A percentile compares a stretch with the other conserved stretches of the same genome.
Evolutionary conservation across 441 rosid species (phyloP).

Genomic region (Brassica hybrid): DNA sequence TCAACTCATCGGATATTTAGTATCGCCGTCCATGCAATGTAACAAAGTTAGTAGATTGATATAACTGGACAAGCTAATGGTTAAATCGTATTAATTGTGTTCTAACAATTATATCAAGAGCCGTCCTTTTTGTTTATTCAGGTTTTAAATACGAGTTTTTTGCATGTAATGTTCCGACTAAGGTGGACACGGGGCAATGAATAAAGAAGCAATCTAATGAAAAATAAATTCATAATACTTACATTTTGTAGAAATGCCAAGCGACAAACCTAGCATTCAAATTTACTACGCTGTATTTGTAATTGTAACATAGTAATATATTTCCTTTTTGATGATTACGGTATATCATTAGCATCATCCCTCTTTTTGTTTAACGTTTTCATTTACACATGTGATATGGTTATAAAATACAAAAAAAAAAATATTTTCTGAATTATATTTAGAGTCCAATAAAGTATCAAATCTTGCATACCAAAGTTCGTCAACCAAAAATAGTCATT

Average conservation of each 20-base stretch:
- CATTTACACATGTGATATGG: not conserved
- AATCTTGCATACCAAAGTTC: not conserved
- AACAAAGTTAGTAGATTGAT: not conserved
- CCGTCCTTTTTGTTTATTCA: too few relatives aligned
- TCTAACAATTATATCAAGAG: too few relatives aligned
- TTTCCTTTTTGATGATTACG: not conserved
- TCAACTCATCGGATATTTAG: too few relatives aligned
- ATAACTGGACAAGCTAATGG: too few relatives aligned
- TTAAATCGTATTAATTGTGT: too few relatives aligned
- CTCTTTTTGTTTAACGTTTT: not conserved
- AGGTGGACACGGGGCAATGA: too few relatives aligned
- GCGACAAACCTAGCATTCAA: not conserved
- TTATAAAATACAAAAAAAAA: not conserved
- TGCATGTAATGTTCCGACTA: too few relatives aligned
- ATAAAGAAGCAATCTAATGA: not conserved
- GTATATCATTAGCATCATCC: not conserved
- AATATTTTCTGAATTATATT: not conserved
- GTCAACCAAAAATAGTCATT: not conserved
- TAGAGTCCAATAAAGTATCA: not conserved
- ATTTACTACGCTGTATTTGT: not conserved
- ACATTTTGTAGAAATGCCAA: not conserved
- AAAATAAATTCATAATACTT: not conserved
- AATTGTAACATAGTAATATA: too few relatives aligned
- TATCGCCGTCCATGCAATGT: too few relatives aligned
- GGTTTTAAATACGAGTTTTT: too few relatives aligned